phyloP scores from a whole-genome alignment of 768 basidiomycete species.

The Xerocomellus dryophilus region DNA sequence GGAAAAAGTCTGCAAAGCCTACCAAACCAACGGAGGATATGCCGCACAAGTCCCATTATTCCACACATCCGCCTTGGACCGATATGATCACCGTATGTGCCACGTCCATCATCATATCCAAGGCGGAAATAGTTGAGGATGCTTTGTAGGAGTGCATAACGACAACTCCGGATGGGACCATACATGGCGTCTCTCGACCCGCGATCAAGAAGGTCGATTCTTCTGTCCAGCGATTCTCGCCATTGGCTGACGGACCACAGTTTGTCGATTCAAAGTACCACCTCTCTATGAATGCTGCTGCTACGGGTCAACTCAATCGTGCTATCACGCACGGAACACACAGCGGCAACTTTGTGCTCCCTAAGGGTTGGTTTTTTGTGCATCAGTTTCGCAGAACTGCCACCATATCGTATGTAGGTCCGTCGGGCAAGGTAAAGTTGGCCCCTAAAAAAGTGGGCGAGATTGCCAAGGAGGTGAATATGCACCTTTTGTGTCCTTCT shows the following conservation, averaged over 20 bases:
- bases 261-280: conserved; percentile 56
- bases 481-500: background rate
- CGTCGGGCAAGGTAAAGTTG: conserved; percentile 29
- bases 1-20: conserved; percentile 10
- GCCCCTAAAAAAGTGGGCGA: conserved; percentile 11
- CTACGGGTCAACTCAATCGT: conserved; percentile 47
- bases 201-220: conserved; percentile 73
- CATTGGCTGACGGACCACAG: conserved; percentile 25
- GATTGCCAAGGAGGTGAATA: conserved; percentile 16
- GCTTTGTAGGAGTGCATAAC: conserved; percentile 65
- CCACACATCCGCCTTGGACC: conserved; percentile 51
- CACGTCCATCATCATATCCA: background rate
- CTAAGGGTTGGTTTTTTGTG: conserved; percentile 41
- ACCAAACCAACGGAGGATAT: conserved; percentile 3
- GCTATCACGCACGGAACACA: conserved; percentile 54
- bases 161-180: conserved; percentile 59
- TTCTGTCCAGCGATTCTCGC: background rate
- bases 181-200: conserved; percentile 70
- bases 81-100: conserved; percentile 43
- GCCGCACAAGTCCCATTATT: conserved; percentile 33
- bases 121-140: background rate
- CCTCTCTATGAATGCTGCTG: conserved; percentile 43
- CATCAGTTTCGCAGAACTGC: background rate
- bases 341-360: conserved; percentile 51
- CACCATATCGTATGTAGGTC: conserved; percentile 10